phyloP scores from a whole-genome alignment of 495 filamentous ascomycete species.

The Daldinia loculata region DNA sequence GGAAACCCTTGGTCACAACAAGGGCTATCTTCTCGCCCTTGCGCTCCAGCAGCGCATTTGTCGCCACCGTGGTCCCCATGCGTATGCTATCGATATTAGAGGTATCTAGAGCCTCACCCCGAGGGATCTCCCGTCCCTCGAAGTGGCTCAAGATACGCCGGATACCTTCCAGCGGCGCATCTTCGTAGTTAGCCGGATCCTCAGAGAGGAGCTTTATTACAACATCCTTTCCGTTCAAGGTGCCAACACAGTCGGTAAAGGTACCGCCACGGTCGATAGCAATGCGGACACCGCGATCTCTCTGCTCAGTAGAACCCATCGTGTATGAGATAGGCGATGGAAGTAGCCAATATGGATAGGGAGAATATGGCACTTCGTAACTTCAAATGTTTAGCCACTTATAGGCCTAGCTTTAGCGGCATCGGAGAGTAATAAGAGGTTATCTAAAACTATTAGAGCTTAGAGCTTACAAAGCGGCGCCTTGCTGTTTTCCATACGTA shows the following conservation, averaged over 20 bases:
- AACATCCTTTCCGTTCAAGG: slow-evolving; percentile 69
- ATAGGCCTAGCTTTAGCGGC: not conserved
- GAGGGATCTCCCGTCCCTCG: slow-evolving; percentile 74
- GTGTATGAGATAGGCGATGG: not conserved
- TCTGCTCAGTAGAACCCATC: slow-evolving; percentile 41
- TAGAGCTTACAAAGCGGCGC: not conserved
- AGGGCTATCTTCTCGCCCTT: slow-evolving; percentile 94
- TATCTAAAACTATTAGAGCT: not conserved
- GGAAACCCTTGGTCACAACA: slow-evolving; percentile 92
- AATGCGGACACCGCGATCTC: slow-evolving; percentile 61
- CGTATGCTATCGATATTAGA: slow-evolving; percentile 82
- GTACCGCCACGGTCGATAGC: slow-evolving; percentile 75
- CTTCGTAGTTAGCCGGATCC: slow-evolving; percentile 85
- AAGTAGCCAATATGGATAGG: slow-evolving; percentile 1
- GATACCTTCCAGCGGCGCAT: slow-evolving; percentile 92
- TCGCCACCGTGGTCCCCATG: slow-evolving; percentile 91
- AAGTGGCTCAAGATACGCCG: slow-evolving; percentile 88
- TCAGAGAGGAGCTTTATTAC: slow-evolving; percentile 92
- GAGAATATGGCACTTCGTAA: not conserved
- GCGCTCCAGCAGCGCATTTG: slow-evolving; percentile 87
- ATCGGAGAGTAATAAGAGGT: not conserved
- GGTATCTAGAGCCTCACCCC: slow-evolving; percentile 84
- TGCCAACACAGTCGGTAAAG: slow-evolving; percentile 76
- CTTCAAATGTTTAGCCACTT: not conserved
- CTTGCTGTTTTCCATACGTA: not conserved